Evolutionary conservation across 164 flowering plant species (phyloP), one percentile per base, ranked within the genome.

Genomic region (Cinnamomum micranthum): DNA sequence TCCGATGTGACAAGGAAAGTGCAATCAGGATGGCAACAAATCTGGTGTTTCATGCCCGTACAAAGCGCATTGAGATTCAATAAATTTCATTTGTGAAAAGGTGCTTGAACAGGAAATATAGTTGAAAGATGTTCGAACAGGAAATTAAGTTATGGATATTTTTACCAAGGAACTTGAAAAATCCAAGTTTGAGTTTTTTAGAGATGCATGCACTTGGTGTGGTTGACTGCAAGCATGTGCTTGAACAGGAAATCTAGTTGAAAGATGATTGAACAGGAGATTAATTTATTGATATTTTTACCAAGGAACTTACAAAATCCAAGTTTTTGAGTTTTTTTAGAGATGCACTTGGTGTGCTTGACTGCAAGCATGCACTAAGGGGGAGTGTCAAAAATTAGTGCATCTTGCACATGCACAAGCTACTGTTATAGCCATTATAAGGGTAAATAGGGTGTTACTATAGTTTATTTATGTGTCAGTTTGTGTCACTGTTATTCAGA

Each of bases 271-370:
- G 7, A 31, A 60, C 67, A 15, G 6, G 10, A 13, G 25, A 70
- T 14, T 60, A 70, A 70, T 27, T 70, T 51, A 27, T 15, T 4
- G 4, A 24, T 70, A 17, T 72, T 20, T 72, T 60, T 27, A 60
- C 68, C 14, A 60, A 31, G 65, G 74, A 65, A 11, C 74, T 72
- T 28, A 25, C 24, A 59, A 72, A 35, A 62, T n/a, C 50, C 9
- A 72, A 72, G 24, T n/a, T 60, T 72, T 60, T 72, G 74, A 60
- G 33, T 41, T 58, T 14, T 5, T 72, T 72, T 22, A 72, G 67
- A n/a, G 28, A 12, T 58, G 15, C 6, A 11, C 68, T 72, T 59
- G 23, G 74, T 13, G 22, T 72, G 19, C 5, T 72, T 31, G 51
- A 60, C 59, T 19, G 17, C 20, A 60, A 59, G 68, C 55, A 72